Conservation (phyloP, 1,139 yeast species). For the Debaryomycetaceae sp. region DNA sequence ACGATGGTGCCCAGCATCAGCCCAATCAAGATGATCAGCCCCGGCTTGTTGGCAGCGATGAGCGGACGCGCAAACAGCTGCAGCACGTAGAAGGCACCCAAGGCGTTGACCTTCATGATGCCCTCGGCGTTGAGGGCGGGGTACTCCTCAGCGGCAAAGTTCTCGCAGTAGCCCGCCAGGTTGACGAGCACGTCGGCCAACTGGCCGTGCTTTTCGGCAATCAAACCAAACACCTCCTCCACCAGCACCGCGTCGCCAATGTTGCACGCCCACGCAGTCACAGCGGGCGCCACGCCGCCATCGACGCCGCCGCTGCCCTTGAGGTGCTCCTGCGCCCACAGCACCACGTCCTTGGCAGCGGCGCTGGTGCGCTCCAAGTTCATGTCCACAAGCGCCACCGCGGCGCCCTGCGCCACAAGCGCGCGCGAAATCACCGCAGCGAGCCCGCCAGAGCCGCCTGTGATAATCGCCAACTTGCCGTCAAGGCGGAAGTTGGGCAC, state of each 20-base stretch:
- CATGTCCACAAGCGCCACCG: slow-evolving; percentile 72
- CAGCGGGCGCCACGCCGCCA: slow-evolving; percentile 50
- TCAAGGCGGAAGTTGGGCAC: slow-evolving; percentile 60
- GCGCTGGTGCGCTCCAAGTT: slow-evolving; percentile 55
- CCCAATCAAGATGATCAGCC: slow-evolving; percentile 43
- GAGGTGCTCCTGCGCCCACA: slow-evolving; percentile 50
- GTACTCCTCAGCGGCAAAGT: slow-evolving; percentile 72
- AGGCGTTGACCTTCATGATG: slow-evolving; percentile 65
- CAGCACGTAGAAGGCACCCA: slow-evolving; percentile 70
- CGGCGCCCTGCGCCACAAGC: slow-evolving; percentile 66
- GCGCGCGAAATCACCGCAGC: slow-evolving; percentile 67
- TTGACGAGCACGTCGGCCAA: slow-evolving; percentile 65
- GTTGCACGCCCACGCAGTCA: slow-evolving; percentile 79
- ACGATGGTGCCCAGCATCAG: slow-evolving; percentile 49
- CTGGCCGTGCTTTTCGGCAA: slow-evolving; percentile 54
- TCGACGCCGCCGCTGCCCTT: slow-evolving; percentile 37
- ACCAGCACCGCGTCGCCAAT: slow-evolving; percentile 65
- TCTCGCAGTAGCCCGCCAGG: slow-evolving; percentile 84
- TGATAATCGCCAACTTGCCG: slow-evolving; percentile 66
- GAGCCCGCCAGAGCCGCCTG: slow-evolving; percentile 84
- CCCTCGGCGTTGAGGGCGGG: slow-evolving; percentile 69
- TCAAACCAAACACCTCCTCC: slow-evolving; percentile 46
- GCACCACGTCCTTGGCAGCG: slow-evolving; percentile 55
- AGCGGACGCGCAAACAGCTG: slow-evolving; percentile 64
- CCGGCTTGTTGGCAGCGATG: slow-evolving; percentile 50